Evolutionary conservation across 768 basidiomycete species (phyloP), one percentile per base, ranked within the genome.

Genomic region (Candolleomyces eurysporus): DNA sequence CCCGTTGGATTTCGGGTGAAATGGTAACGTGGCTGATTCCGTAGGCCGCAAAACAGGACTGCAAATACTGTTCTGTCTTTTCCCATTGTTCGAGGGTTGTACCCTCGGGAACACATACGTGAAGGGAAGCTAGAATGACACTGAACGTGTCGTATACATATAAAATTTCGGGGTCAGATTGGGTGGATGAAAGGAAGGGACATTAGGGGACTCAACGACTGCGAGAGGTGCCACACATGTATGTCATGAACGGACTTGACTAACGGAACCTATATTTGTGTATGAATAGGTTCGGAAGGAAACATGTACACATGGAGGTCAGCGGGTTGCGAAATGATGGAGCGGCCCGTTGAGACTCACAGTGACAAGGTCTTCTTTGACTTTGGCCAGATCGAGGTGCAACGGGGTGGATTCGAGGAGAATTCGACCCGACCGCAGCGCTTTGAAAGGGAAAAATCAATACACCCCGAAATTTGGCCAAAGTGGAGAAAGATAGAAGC

Each of bases 1-100:
- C 73, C 43, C 73, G 72, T 8, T 72, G 70, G 42, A 81, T 74
- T 68, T 84, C 82, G 21, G 82, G 82, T 6, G 82, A 80, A 58
- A 84, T 83, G 11, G 83, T 84, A 54, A 83, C 82, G 72, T 84
- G 83, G 57, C 69, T 77, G 56, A 84, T 78, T 6, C 83, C 83
- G 65, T 82, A 83, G 57, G 76, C 81, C 19, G 77, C 71, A 64
- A 84, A 82, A 66, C 82, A 84, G 57, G 81, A 79, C 58, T 82
- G 82, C 17, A 84, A 66, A 53, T 69, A 73, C 46, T 72, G 74
- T 64, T 84, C 83, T 31, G 78, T 83, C 63, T 74, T 73, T 64
- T 79, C 80, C 83, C 83, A 84, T 60, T 80, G 73, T 62, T 78
- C 75, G 21, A 84, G 71, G 17, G 80, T 75, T 14, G 78, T 81